Evolutionary conservation across 306 rosid genomes (phyloP), one percentile per base, ranked within the genome.

Genomic region (Notholithocarpus densiflorus): DNA sequence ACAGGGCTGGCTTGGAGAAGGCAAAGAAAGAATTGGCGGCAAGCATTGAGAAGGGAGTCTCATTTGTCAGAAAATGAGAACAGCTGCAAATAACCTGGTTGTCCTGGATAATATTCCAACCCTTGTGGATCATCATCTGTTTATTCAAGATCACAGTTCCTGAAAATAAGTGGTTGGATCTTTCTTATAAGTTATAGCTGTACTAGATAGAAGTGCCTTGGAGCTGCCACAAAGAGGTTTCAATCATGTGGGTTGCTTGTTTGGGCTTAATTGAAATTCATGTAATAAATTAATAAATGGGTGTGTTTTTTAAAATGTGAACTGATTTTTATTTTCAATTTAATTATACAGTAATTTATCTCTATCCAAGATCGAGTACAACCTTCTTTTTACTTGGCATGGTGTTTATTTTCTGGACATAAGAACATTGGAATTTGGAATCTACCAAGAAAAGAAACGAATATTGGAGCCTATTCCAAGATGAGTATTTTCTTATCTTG

Each of bases 41-140:
- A 57, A 93, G 97, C 86, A 87, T 93, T 57, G 85, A 87, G 84
- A 93, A 89, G 80, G 98, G 98, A n/a, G 80, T 91, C 77, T 88
- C 92, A 43, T 91, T 91, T 81, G 62, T 82, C 88, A 88, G 84
- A 75, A 89, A 91, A 79, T 91, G 84, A 88, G 84, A 87, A 14
- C 40, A 24, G 13, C 5, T 75, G 72, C 14, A 32, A 71, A 66
- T 43, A 23, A 48, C 15, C 21, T 24, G 71, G 71, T 18, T 20
- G 43, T 71, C 21, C 3, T 71, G 57, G 65, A 56, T 27, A 48
- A 48, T 56, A 32, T 29, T 59, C 71, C 45, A 29, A 21, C 3
- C 24, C 56, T 60, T 21, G 0, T 62, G 32, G 64, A 43, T 74
- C 65, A 32, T 56, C 32, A 45, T 13, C 29, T 6, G 40, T 69